Evolutionary conservation across 805 yeast genomes (phyloP).

Genomic region (Pichia scutulata): DNA sequence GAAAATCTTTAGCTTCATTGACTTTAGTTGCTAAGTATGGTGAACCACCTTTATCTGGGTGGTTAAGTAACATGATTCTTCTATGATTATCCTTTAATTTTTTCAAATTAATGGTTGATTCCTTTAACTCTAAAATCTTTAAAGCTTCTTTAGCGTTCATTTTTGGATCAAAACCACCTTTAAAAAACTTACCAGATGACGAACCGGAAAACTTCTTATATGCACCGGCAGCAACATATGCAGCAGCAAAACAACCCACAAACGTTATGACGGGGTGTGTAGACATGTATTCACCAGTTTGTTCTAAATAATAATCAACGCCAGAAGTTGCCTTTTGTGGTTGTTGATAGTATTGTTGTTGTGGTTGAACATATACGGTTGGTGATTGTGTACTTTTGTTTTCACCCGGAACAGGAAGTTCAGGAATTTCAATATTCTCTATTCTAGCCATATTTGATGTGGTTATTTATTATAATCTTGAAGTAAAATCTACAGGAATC

Average conservation of each 20-base stretch:
- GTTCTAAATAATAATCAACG: conserved; percentile 60
- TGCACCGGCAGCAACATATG: conserved; percentile 59
- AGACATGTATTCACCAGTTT: conserved; percentile 49
- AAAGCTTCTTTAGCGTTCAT: conserved; percentile 87
- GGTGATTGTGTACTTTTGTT: conserved; percentile 11
- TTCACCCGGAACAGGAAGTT: conserved; percentile 51
- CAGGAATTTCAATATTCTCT: conserved; percentile 44
- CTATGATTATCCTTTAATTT: conserved; percentile 75
- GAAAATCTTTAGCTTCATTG: conserved; percentile 82
- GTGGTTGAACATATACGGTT: conserved; percentile 16
- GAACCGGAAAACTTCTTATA: conserved; percentile 65
- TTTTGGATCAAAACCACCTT: conserved; percentile 89
- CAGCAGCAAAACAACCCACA: conserved; percentile 57
- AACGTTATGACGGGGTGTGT: conserved; percentile 73
- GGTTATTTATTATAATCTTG: not conserved
- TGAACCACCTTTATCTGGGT: conserved; percentile 93
- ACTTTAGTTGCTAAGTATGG: conserved; percentile 84
- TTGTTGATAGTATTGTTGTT: conserved; percentile 17
- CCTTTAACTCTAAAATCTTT: conserved; percentile 70
- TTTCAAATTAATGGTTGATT: conserved; percentile 51
- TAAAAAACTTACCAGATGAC: conserved; percentile 53
- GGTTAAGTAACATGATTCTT: conserved; percentile 78
- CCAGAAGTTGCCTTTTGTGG: conserved; percentile 26
- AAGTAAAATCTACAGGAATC: not conserved
- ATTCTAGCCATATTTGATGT: conserved; percentile 17